phyloP scores from a whole-genome alignment of 805 yeast species.

The Monosporozyma yasuniensis region DNA sequence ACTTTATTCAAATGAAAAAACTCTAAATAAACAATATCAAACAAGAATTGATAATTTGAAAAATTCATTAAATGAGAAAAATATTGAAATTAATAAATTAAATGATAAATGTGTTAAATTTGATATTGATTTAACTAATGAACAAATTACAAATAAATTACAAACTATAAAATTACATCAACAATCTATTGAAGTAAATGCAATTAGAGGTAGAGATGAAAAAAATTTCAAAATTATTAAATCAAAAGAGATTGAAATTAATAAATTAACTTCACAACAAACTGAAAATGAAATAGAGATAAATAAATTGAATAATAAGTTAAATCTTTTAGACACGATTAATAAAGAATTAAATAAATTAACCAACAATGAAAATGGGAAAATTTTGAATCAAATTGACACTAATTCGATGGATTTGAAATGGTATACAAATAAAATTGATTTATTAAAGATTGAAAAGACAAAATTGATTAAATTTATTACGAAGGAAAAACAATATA shows the following conservation, averaged over 20 bases:
- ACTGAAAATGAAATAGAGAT: not conserved
- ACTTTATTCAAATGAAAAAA: constrained; percentile 32
- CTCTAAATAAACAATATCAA: constrained; percentile 31
- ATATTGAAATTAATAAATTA: not conserved
- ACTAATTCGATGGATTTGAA: constrained; percentile 31
- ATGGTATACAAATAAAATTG: constrained; percentile 53
- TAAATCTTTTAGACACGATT: constrained; percentile 16
- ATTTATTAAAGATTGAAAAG: constrained; percentile 15
- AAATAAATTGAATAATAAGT: not conserved
- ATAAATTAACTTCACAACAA: not conserved
- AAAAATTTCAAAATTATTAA: not conserved
- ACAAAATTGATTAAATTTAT: constrained; percentile 35
- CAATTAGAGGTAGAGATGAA: not conserved
- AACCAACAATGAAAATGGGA: constrained; percentile 32
- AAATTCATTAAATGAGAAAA: not conserved
- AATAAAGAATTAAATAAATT: constrained; percentile 37
- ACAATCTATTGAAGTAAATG: not conserved
- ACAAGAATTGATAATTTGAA: not conserved
- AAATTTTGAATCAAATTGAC: constrained; percentile 30
- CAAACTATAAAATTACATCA: not conserved
- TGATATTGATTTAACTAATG: not conserved
- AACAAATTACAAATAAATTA: not conserved
- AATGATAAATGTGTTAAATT: constrained; percentile 19
- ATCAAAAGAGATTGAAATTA: not conserved
- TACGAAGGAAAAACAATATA: constrained; percentile 31